Evolutionary conservation across 805 yeast species (phyloP).

Genomic region (Metschnikowia amazonensis): DNA sequence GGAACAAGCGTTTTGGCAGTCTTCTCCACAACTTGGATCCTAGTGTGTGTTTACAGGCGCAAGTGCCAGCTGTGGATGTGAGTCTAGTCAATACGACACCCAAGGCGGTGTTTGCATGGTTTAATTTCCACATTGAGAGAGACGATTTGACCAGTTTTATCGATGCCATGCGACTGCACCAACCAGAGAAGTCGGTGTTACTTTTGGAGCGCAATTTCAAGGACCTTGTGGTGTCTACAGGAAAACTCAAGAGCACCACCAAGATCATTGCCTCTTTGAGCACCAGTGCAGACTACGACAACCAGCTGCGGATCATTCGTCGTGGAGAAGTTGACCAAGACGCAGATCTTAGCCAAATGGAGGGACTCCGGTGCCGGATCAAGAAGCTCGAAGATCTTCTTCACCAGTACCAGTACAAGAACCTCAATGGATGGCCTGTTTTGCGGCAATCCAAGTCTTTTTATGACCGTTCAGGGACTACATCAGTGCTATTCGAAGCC

Average conservation of each 20-base stretch:
- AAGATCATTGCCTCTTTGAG: slow-evolving; percentile 29
- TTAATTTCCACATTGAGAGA: slow-evolving; percentile 36
- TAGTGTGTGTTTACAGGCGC: slow-evolving; percentile 11
- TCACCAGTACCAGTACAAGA: slow-evolving; percentile 66
- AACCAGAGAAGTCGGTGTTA: slow-evolving; percentile 29
- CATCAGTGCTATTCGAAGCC: slow-evolving; percentile 9
- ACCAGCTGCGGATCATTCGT: background rate
- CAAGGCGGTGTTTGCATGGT: slow-evolving; percentile 23
- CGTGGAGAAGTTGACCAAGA: slow-evolving; percentile 19
- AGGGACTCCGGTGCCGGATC: slow-evolving; percentile 68
- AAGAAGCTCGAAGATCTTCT: slow-evolving; percentile 71
- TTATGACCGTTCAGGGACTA: background rate
- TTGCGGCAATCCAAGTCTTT: slow-evolving; percentile 4
- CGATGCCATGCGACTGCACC: slow-evolving; percentile 25
- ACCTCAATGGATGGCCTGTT: slow-evolving; percentile 46
- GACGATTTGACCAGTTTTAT: slow-evolving; percentile 31
- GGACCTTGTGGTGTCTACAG: slow-evolving; percentile 40
- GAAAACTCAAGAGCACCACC: slow-evolving; percentile 34
- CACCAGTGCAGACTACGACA: slow-evolving; percentile 14
- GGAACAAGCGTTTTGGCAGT: slow-evolving; percentile 61
- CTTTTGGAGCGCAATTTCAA: slow-evolving; percentile 43
- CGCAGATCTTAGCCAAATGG: slow-evolving; percentile 38
- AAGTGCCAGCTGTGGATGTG: slow-evolving; percentile 23
- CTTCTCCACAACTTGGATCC: slow-evolving; percentile 26
- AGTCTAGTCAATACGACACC: slow-evolving; percentile 13